Percentiles rank a stretch among this genome's conserved stretches.
Evolutionary conservation across 352 stramenopile species (phyloP).

Genomic region (Bremia lactucae): DNA sequence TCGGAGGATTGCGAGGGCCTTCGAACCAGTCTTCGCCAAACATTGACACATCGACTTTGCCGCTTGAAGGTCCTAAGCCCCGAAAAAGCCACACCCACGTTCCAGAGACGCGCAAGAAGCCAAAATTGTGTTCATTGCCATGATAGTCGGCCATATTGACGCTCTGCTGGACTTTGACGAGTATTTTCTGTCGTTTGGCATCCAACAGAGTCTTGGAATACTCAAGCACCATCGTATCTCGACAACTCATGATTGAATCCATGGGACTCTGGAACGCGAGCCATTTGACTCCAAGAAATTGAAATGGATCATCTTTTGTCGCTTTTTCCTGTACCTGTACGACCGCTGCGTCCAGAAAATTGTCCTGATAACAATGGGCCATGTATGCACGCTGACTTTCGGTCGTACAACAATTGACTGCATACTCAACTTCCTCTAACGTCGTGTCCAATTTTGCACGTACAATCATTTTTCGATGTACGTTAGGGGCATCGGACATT

Average conservation of each 20-base stretch:
- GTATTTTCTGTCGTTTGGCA: constrained; percentile 42
- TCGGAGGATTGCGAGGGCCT: constrained; percentile 42
- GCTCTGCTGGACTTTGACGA: constrained; percentile 51
- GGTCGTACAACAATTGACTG: constrained; percentile 44
- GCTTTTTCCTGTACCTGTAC: constrained; percentile 47
- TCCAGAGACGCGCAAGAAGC: constrained; percentile 42
- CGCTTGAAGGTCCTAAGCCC: constrained; percentile 34
- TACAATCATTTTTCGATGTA: constrained; percentile 38
- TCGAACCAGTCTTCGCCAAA: constrained; percentile 28
- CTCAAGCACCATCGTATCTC: constrained; percentile 50
- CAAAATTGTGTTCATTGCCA: constrained; percentile 43
- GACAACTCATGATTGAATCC: constrained; percentile 57
- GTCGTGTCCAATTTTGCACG: constrained; percentile 58
- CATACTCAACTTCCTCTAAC: constrained; percentile 65
- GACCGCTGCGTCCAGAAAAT: constrained; percentile 63
- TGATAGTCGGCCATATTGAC: constrained; percentile 38
- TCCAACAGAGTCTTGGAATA: constrained; percentile 49
- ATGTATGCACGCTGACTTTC: constrained; percentile 51
- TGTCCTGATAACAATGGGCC: constrained; percentile 56
- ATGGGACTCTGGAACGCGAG: constrained; percentile 55
- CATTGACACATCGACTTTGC: constrained; percentile 44
- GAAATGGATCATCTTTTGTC: constrained; percentile 43
- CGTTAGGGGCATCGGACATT: constrained; percentile 27
- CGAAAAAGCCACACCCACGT: constrained; percentile 52
- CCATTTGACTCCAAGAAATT: constrained; percentile 71